Evolutionary conservation across 2,329 filamentous ascomycete species (phyloP).

Genomic region (Tympanopsis confertula): DNA sequence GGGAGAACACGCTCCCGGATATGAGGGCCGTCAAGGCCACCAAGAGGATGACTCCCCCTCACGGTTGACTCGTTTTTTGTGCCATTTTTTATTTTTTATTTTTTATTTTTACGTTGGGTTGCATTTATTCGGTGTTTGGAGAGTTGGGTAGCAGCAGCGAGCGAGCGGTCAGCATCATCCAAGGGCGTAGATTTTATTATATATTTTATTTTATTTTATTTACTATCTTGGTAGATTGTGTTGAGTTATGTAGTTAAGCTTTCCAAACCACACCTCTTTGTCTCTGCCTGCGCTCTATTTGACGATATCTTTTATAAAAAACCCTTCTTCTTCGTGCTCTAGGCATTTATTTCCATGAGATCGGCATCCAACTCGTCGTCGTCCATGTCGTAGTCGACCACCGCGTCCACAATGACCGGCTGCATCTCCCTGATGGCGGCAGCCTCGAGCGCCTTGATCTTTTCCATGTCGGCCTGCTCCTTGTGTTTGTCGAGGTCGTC

Average conservation of each 20-base stretch:
- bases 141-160: neutral
- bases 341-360: neutral
- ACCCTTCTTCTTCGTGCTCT: neutral
- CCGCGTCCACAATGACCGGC: conserved; percentile 2
- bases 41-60: conserved; percentile 26
- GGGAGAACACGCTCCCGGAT: conserved; percentile 39
- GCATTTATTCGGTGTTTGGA: neutral
- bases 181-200: too few species aligned
- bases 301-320: too few species aligned
- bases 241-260: too few species aligned
- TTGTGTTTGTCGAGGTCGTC: conserved; percentile 70
- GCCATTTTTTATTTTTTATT: too few species aligned
- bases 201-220: too few species aligned
- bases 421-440: conserved; percentile 8
- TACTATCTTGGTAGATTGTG: too few species aligned
- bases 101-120: neutral
- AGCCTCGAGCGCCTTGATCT: conserved; percentile 46
- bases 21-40: conserved; percentile 46
- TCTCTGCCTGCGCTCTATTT: neutral
- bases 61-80: too few species aligned
- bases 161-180: too few species aligned
- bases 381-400: conserved; percentile 16
- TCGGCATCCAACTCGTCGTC: conserved; percentile 11
- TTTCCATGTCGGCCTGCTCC: conserved; percentile 59
- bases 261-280: too few species aligned